Conservation (phyloP, 1,284 basidiomycete genomes). For the Sanghuangporus sanghuang region DNA sequence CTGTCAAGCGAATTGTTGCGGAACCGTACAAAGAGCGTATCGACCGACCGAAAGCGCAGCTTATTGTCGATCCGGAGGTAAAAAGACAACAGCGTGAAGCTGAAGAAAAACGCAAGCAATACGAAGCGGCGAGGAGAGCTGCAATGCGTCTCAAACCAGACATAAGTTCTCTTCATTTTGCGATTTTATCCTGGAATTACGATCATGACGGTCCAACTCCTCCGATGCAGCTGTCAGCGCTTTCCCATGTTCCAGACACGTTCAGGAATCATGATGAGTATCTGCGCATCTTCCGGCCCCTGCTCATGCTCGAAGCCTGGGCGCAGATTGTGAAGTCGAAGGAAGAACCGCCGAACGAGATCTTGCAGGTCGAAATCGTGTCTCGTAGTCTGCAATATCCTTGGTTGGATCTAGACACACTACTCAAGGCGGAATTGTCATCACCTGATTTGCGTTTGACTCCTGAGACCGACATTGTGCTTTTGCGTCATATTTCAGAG, state of each 20-base stretch:
- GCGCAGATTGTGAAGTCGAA: conserved; percentile 80
- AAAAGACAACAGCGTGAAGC: conserved; percentile 35
- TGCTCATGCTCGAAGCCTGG: conserved; percentile 93
- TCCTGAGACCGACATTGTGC: conserved; percentile 72
- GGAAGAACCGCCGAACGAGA: conserved; percentile 47
- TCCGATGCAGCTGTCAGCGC: conserved; percentile 35
- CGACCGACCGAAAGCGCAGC: conserved; percentile 60
- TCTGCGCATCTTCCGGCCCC: conserved; percentile 73
- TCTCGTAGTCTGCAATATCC: conserved; percentile 65
- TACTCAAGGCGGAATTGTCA: conserved; percentile 49
- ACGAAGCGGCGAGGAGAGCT: conserved; percentile 58
- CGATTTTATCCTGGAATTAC: conserved; percentile 87
- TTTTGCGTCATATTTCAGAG: conserved; percentile 52
- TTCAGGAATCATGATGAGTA: conserved; percentile 74
- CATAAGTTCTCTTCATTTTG: conserved; percentile 72
- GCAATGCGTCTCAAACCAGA: conserved; percentile 80
- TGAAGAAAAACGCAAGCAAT: conserved; percentile 45
- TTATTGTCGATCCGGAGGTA: conserved; percentile 50
- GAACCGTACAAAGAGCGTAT: conserved; percentile 25
- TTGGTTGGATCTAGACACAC: conserved; percentile 70
- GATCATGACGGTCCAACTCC: conserved; percentile 60
- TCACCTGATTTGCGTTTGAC: conserved; percentile 65
- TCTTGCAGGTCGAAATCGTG: conserved; percentile 53
- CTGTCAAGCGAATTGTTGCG: conserved; percentile 39
- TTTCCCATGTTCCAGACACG: conserved; percentile 51